These are phyloP conservation scores for Streptanthus diversifolius DNA, from an alignment of 345 rosid species.

Conservation along the genomic window DNA sequence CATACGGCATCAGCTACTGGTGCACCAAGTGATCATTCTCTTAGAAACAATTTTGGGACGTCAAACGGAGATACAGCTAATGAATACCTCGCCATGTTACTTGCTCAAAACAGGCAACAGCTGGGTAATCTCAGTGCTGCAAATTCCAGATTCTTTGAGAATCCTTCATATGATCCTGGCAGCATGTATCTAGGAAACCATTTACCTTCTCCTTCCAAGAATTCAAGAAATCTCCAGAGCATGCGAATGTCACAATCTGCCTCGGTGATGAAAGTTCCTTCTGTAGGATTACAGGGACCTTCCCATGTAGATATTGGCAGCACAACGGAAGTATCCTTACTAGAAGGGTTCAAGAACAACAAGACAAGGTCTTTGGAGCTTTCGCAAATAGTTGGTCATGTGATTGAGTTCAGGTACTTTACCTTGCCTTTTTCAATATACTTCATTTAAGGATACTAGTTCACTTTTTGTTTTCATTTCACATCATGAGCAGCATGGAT, in stretches of 20 bases:
- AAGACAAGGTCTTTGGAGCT: conserved; percentile 73
- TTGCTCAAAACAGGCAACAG: conserved; percentile 70
- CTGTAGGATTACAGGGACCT: conserved; percentile 46
- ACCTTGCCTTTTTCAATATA: conserved; percentile 17
- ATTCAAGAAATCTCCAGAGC: conserved; percentile 53
- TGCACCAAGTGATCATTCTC: conserved; percentile 42
- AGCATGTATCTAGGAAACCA: conserved; percentile 48
- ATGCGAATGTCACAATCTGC: conserved; percentile 46
- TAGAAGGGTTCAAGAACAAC: conserved; percentile 86
- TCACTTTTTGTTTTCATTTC: conserved; percentile 7
- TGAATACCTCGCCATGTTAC: conserved; percentile 60
- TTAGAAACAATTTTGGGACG: conserved; percentile 43
- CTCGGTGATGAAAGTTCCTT: conserved; percentile 56
- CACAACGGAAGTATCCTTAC: conserved; percentile 54
- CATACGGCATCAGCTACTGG: conserved; percentile 41
- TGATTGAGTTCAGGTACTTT: conserved; percentile 84
- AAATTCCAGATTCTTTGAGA: conserved; percentile 48
- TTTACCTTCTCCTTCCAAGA: conserved; percentile 48
- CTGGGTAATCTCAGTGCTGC: conserved; percentile 49
- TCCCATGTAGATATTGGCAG: conserved; percentile 57
- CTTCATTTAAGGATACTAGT: conserved; percentile 1
- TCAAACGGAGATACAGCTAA: conserved; percentile 45
- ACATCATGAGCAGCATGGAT: conserved; percentile 66
- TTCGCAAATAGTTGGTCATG: conserved; percentile 64
- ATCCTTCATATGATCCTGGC: conserved; percentile 49